Evolutionary conservation across 768 basidiomycete genomes (phyloP), one percentile per base, ranked within the genome.

Genomic region (Leccinellum rugosiceps): DNA sequence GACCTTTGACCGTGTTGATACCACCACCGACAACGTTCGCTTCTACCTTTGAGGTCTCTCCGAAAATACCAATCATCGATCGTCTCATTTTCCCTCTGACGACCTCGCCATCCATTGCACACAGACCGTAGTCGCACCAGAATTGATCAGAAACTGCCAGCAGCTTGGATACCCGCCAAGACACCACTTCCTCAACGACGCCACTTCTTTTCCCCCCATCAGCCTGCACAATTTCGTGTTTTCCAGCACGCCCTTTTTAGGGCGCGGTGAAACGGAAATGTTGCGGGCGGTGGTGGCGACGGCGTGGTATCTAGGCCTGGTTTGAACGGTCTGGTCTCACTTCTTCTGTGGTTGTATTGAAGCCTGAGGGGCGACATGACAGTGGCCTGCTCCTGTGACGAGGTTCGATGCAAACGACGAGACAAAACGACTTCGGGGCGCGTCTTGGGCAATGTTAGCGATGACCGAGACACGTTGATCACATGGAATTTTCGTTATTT

Each of bases 201-300:
- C 17, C 52, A 28, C 30, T 28, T 23, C 31, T 17, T 3, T 10
- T 54, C 19, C 35, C 23, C 1, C 9, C 25, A n/a, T 35, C 25
- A 63, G 57, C 61, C 57, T 41, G 50, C 46, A 53, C 19, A 51
- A 11, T 41, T 38, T 6, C 58, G 45, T 53, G 35, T 13, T 65
- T 63, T 61, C 63, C 41, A 61, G 62, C 23, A 49, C 49, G 59
- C 63, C 63, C 54, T 61, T 52, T 26, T 52, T 35, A 54, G 59
- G 63, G 63, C 55, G 55, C 63, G 41, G 62, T 11, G 41, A 41
- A 41, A 19, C 41, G 61, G 58, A 38, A 31, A 41, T 52, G 52
- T 62, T 11, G 30, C 17, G 3, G 51, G 63, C 45, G 28, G 52
- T 52, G 59, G 55, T 51, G 58, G 55, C 14, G 11, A 45, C 30